These are phyloP conservation scores for Deuterostichococcus epilithicus DNA, from an alignment of 139 green algal genomes.

Conservation along the genomic window DNA sequence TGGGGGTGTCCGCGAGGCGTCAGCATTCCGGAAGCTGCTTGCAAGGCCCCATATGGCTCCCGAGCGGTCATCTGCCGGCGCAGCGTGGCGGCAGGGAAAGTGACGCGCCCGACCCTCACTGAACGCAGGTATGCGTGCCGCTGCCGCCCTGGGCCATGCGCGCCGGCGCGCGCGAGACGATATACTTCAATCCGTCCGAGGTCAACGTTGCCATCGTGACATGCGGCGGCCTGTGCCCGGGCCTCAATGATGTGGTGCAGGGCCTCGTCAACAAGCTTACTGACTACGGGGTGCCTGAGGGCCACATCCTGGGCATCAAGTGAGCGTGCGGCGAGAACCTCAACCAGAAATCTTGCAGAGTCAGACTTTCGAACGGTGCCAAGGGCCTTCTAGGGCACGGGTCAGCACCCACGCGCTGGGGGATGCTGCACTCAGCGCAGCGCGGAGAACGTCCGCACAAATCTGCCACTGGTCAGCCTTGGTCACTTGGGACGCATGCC, in stretches of 20 bases:
- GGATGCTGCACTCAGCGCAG: too few species aligned
- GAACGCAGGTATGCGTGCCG: conserved; percentile 61
- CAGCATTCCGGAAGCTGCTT: background rate
- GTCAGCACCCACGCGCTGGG: too few species aligned
- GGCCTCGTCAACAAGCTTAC: conserved; percentile 82
- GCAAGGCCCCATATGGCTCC: background rate
- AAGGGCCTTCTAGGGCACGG: too few species aligned
- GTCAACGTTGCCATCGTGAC: conserved; percentile 82
- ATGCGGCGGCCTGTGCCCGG: conserved; percentile 94
- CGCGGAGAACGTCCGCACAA: background rate
- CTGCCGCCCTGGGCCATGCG: conserved; percentile 79
- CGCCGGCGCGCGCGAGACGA: conserved; percentile 71
- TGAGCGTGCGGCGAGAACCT: conserved; percentile 32
- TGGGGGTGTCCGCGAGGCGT: background rate
- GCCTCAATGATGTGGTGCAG: conserved; percentile 95
- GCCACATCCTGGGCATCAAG: conserved; percentile 87
- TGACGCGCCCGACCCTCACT: background rate
- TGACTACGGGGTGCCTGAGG: conserved; percentile 87
- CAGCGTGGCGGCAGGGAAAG: background rate
- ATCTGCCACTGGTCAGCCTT: background rate
- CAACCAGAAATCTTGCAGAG: background rate
- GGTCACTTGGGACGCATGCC: background rate
- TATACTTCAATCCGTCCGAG: conserved; percentile 83
- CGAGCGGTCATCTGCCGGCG: background rate
- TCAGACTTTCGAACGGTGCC: background rate